These are phyloP conservation scores for Entomortierella chlamydospora DNA, from an alignment of 192 early-diverging fungal genomes.

Conservation along the genomic window DNA sequence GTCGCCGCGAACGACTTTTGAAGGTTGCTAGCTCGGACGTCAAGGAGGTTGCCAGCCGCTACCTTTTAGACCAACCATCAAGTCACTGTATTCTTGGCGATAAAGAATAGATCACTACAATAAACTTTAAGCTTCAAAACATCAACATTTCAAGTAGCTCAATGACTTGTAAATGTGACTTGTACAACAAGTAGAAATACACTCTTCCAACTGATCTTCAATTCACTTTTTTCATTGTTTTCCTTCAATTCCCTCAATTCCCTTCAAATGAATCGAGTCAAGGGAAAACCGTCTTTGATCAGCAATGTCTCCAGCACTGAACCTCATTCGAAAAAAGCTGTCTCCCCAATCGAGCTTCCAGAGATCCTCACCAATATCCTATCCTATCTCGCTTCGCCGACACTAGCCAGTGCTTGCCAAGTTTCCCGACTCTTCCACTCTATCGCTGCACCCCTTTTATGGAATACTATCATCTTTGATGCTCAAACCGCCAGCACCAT, in stretches of 20 bases:
- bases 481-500: neutral
- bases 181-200: too few relatives aligned
- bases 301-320: neutral
- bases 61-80: slow-evolving; percentile 58
- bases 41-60: slow-evolving; percentile 75
- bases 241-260: neutral
- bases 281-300: neutral
- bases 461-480: slow-evolving; percentile 1
- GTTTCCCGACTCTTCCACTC: slow-evolving; percentile 18
- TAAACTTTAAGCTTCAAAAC: too few relatives aligned
- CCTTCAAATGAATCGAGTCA: neutral
- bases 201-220: too few relatives aligned
- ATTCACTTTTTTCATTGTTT: too few relatives aligned
- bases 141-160: too few relatives aligned
- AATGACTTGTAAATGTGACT: too few relatives aligned
- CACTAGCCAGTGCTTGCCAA: neutral
- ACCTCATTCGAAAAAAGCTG: neutral
- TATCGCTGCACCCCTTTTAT: slow-evolving; percentile 11
- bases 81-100: slow-evolving; percentile 51
- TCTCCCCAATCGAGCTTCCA: slow-evolving; percentile 9
- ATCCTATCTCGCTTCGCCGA: neutral
- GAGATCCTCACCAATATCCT: slow-evolving; percentile 21
- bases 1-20: slow-evolving; percentile 82
- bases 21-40: slow-evolving; percentile 75
- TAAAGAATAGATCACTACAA: slow-evolving; percentile 32